phyloP scores from a whole-genome alignment of 2,329 filamentous ascomycete genomes.

The Bipolaris sorokiniana region DNA sequence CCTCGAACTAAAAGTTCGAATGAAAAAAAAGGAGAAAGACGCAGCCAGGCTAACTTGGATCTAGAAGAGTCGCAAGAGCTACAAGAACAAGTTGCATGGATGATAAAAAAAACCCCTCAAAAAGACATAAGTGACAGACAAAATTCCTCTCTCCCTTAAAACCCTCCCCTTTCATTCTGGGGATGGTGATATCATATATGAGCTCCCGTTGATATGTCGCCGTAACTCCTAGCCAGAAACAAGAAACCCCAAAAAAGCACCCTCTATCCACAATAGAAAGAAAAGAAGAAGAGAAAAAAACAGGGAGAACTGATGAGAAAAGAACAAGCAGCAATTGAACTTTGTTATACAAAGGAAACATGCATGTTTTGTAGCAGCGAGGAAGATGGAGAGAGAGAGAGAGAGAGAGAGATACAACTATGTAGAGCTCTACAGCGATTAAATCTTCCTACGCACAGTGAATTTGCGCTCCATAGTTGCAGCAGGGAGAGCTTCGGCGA shows the following conservation, averaged over 20 bases:
- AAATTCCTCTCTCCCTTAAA: not conserved
- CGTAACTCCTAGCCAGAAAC: too few species aligned
- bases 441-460: conserved; percentile 53
- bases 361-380: not conserved
- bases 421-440: not conserved
- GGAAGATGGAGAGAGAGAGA: not conserved
- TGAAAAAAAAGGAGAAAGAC: not conserved
- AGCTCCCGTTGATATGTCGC: too few species aligned
- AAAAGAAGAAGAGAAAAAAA: too few species aligned
- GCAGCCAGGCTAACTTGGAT: too few species aligned
- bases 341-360: not conserved
- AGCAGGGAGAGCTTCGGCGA: conserved; percentile 55
- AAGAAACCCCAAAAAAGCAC: not conserved
- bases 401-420: not conserved
- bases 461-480: conserved; percentile 50
- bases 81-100: not conserved
- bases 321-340: not conserved
- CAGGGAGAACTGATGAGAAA: not conserved
- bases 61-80: too few species aligned
- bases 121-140: not conserved
- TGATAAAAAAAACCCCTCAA: not conserved
- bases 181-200: too few species aligned
- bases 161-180: too few species aligned
- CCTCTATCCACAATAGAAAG: not conserved
- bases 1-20: not conserved